Evolutionary conservation across 1,139 yeast genomes (phyloP), one percentile per base, ranked within the genome.

Genomic region (Blastobotrys arbuscula): DNA sequence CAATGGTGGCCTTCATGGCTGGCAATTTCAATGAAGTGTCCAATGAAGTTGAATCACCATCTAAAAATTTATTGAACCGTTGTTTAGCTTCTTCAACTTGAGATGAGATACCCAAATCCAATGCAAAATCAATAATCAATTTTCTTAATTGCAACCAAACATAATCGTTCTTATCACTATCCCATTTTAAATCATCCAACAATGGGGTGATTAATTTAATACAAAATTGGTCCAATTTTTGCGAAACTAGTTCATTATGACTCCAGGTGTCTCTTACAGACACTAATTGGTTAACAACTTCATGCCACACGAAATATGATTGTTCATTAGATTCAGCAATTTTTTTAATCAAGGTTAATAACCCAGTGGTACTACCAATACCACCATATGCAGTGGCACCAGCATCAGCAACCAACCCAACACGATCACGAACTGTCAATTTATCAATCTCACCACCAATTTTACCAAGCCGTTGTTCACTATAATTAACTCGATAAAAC

Each of bases 401-500:
- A 34, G 78, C 70, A 62, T 84, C 94, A 6, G 86, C 82, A 49
- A 84, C 70, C 46, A 84, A 65, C 3, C 87, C 89, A 53, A 83
- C 78, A 59, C 78, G 78, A 61, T 84, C 90, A 48, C 75, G 75
- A 7, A 77, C 65, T 2, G 82, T 70, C 41, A 84, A 68, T 48
- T 70, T 62, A 38, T 67, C 68, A 48, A 77, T 69, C 48, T 72
- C 65, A 2, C 74, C 67, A 20, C 64, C 64, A 36, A 60, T 53
- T 47, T 58, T 60, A 42, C 47, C 53, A 56, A 81, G 69, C 18
- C 83, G 66, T 9, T 65, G 65, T 2, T 74, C 68, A 23, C 81
- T 76, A 63, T 84, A 85, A 33, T 84, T 78, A 44, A 94, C 84
- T 63, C 95, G 79, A 72, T 81, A 89, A 50, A 88, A 77, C 62